Evolutionary conservation across 345 rosid genomes (phyloP).

Genomic region (Ceriops zippeliana): DNA sequence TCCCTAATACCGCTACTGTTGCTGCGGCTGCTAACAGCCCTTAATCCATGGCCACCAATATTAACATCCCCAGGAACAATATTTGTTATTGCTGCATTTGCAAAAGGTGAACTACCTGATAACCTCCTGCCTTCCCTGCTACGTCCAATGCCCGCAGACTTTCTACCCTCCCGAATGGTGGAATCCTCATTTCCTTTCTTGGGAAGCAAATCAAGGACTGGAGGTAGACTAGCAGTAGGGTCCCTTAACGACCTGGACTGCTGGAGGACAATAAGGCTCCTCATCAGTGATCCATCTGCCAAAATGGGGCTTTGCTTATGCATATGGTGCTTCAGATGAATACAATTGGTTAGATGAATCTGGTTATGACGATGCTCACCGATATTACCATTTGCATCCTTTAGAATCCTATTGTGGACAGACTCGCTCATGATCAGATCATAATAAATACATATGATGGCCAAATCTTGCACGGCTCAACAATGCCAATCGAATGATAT

Average conservation of each 20-base stretch:
- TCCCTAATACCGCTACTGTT: conserved; percentile 47
- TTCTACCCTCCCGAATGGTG: conserved; percentile 46
- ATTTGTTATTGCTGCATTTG: conserved; percentile 48
- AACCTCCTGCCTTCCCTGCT: conserved; percentile 56
- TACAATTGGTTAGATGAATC: conserved; percentile 89
- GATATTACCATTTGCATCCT: conserved; percentile 83
- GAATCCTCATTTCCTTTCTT: conserved; percentile 48
- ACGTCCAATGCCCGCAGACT: conserved; percentile 50
- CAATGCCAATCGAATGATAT: conserved; percentile 34
- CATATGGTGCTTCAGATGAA: conserved; percentile 98
- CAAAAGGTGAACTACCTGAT: conserved; percentile 50
- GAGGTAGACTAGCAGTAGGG: conserved; percentile 85
- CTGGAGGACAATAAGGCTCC: conserved; percentile 87
- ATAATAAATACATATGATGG: conserved; percentile 14
- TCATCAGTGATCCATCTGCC: conserved; percentile 72
- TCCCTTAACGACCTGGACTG: conserved; percentile 85
- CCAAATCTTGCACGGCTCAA: conserved; percentile 13
- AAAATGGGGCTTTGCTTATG: conserved; percentile 88
- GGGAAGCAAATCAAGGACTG: conserved; percentile 61
- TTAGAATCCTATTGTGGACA: conserved; percentile 67
- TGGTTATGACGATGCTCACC: conserved; percentile 93
- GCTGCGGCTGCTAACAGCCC: conserved; percentile 42
- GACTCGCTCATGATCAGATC: conserved; percentile 72
- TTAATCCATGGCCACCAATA: conserved; percentile 24
- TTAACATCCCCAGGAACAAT: conserved; percentile 54